Evolutionary conservation across 306 rosid genomes (phyloP), one percentile per base, ranked within the genome.

Genomic region (Pueraria montana): DNA sequence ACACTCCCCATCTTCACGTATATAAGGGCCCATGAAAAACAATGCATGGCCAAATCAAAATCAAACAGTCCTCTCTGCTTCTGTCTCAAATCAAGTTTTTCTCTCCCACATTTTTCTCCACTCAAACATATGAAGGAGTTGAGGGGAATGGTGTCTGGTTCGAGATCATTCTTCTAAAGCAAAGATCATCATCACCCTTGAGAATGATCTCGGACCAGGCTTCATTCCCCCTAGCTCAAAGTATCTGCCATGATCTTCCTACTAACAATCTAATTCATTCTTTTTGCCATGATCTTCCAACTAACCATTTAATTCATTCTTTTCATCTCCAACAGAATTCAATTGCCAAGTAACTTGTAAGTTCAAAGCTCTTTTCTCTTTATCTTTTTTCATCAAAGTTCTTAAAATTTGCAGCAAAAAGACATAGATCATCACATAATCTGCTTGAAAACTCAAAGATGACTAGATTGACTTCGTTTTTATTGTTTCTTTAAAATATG

Each of bases 141-240:
- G 91, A 89, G 99, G 97, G 92, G 94, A 92, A 94, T 90, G 96
- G 81, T 87, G 97, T 89, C 93, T 92, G 98, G 96, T 91, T 94
- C 98, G 99, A 94, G 87, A 89, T 89, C 92, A 81, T 86, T 87
- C 80, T 52, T 76, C 11, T 13, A 49, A 24, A 88, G 79, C 62
- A 14, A 46, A 67, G 27, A 45, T 34, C 38, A 34, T 6, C 58
- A 50, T 4, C 59, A 20, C 5, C 8, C 24, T 14, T 40, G 13
- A 24, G 86, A 89, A 83, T 87, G 94, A 91, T 92, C 84, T 96
- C 97, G 98, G 98, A 93, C 98, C 98, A 93, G 98, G 98, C 98
- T 95, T 95, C 98, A 93, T 95, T 93, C 98, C 98, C 95, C 97
- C 87, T 86, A 93, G 45, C 97, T 83, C 72, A 36, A 79, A 32